Evolutionary conservation across 208 protist genomes (phyloP).

Genomic region (Trypanosoma cruzi): DNA sequence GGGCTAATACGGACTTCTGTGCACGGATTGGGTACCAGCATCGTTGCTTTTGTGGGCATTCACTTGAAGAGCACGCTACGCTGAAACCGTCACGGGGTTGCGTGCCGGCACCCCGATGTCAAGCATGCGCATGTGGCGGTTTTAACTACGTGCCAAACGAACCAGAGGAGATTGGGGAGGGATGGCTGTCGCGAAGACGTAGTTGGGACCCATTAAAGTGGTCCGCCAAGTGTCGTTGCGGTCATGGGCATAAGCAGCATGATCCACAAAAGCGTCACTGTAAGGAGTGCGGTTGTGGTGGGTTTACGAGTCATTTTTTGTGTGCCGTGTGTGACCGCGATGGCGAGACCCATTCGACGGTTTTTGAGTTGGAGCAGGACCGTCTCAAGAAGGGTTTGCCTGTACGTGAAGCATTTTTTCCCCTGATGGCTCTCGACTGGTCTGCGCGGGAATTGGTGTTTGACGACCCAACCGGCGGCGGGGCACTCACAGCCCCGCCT

Average conservation of each 20-base stretch:
- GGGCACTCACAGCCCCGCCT: slow-evolving; percentile 36
- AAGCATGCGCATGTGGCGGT: slow-evolving; percentile 47
- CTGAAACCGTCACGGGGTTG: slow-evolving; percentile 7
- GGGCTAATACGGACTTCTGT: slow-evolving; percentile 81
- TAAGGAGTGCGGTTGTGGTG: slow-evolving; percentile 49
- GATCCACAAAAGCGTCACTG: slow-evolving; percentile 34
- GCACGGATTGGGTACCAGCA: slow-evolving; percentile 65
- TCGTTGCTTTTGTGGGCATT: slow-evolving; percentile 84
- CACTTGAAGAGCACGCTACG: slow-evolving; percentile 42
- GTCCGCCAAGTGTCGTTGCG: slow-evolving; percentile 85
- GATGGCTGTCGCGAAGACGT: slow-evolving; percentile 68
- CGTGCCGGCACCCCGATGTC: slow-evolving; percentile 18
- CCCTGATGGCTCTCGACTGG: slow-evolving; percentile 64
- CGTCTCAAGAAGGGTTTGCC: slow-evolving; percentile 40
- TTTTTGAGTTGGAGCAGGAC: slow-evolving; percentile 75
- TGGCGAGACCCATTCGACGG: slow-evolving; percentile 82
- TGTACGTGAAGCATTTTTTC: slow-evolving; percentile 71
- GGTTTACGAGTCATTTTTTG: slow-evolving; percentile 61
- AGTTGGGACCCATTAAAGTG: slow-evolving; percentile 66
- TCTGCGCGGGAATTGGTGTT: slow-evolving; percentile 70
- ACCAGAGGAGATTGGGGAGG: slow-evolving; percentile 88
- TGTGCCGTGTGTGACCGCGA: slow-evolving; percentile 87
- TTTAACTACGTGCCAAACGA: slow-evolving; percentile 85
- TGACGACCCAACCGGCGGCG: slow-evolving; percentile 51
- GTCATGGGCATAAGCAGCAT: slow-evolving; percentile 66